A percentile compares a stretch with the other conserved stretches of the same genome.
Evolutionary conservation across 306 rosid genomes (phyloP).

Genomic region (Rubus parviflorus): DNA sequence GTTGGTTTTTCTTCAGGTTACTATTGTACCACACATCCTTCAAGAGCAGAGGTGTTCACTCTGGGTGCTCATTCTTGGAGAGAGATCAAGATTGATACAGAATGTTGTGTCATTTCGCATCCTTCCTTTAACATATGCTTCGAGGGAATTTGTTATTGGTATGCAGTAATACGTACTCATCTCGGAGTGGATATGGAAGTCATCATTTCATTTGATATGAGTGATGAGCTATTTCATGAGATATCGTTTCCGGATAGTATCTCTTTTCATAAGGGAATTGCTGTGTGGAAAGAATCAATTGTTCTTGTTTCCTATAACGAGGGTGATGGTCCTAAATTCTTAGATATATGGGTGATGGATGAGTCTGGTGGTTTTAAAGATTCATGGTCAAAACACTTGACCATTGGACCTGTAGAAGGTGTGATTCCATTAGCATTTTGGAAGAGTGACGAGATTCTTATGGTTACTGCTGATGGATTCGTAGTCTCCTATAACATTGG

Average conservation of each 20-base stretch:
- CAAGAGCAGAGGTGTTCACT: background rate
- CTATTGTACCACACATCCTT: background rate
- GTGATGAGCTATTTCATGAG: background rate
- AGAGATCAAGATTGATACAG: background rate
- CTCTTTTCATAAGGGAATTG: background rate
- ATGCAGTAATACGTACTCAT: background rate
- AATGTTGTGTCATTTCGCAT: background rate
- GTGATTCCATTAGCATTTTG: background rate
- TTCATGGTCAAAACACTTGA: too few relatives aligned
- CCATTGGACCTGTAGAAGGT: background rate
- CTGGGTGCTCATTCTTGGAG: background rate
- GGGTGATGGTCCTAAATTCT: background rate
- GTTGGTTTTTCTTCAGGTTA: background rate
- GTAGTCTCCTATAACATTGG: conserved; percentile 7
- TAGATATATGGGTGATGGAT: background rate
- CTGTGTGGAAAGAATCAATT: background rate
- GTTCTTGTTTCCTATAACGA: background rate
- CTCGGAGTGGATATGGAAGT: background rate
- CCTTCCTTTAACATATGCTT: background rate
- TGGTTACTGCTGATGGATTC: background rate
- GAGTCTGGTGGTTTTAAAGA: too few relatives aligned
- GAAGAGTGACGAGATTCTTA: conserved; percentile 7
- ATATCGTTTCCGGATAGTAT: background rate
- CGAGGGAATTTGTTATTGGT: background rate
- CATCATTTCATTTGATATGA: background rate